phyloP scores from a whole-genome alignment of 139 green algal species.

The Auxenochlorella pyrenoidosa region DNA sequence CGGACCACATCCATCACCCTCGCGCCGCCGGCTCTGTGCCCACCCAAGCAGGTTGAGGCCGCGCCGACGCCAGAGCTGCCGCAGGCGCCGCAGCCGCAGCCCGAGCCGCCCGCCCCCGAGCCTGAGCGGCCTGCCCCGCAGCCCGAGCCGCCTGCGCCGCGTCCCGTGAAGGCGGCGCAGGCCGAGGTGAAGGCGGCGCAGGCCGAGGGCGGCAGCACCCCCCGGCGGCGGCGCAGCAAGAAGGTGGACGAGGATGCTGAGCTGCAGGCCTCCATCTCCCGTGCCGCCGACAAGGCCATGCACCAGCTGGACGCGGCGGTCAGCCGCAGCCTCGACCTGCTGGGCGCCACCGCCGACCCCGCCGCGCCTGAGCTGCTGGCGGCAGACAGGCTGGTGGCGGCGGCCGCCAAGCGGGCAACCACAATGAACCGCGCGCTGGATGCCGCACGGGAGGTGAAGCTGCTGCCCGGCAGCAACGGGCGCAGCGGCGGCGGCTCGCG shows the following conservation, averaged over 20 bases:
- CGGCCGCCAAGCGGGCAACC: conserved; percentile 26
- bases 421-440: conserved; percentile 45
- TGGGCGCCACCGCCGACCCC: conserved; percentile 10
- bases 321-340: conserved; percentile 25
- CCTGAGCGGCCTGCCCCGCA: too few relatives aligned
- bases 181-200: not conserved
- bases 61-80: not conserved
- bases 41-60: not conserved
- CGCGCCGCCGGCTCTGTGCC: not conserved
- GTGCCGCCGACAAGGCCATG: conserved; percentile 29
- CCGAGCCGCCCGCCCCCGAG: too few relatives aligned
- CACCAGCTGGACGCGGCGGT: conserved; percentile 38
- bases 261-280: conserved; percentile 19
- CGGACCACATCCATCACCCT: too few relatives aligned
- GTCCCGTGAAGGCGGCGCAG: too few relatives aligned
- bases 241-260: conserved; percentile 12
- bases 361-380: conserved; percentile 36
- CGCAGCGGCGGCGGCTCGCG: not conserved
- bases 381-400: conserved; percentile 45
- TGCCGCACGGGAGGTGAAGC: conserved; percentile 6
- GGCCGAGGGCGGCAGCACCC: not conserved
- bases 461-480: conserved; percentile 7
- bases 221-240: not conserved
- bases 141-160: too few relatives aligned
- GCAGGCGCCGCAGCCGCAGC: too few relatives aligned